Percentiles rank a stretch among this genome's conserved stretches.
phyloP scores from a whole-genome alignment of 2,329 filamentous ascomycete genomes.

The Chalara sp. region DNA sequence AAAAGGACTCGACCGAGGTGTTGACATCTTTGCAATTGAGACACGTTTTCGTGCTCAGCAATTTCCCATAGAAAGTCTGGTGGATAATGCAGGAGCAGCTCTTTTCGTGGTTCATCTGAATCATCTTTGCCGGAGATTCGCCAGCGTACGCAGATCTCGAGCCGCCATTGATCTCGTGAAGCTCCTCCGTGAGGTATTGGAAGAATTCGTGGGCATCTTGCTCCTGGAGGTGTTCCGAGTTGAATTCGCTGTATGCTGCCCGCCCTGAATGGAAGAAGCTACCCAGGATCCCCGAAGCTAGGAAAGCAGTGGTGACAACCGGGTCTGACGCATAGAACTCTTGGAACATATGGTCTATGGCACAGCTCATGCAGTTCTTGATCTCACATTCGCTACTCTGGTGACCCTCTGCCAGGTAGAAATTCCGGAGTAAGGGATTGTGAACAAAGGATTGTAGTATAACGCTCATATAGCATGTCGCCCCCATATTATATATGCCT shows the following conservation, averaged over 20 bases:
- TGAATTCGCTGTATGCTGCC: constrained; percentile 64
- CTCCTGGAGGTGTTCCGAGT: constrained; percentile 73
- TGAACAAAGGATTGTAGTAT: constrained; percentile 90
- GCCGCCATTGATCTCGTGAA: constrained; percentile 71
- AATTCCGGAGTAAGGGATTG: constrained; percentile 86
- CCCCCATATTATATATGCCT: constrained; percentile 95
- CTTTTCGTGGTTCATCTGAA: constrained; percentile 20
- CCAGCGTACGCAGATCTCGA: constrained; percentile 31
- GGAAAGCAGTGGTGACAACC: constrained; percentile 77
- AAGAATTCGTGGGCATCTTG: constrained; percentile 98
- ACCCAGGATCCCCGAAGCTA: constrained; percentile 80
- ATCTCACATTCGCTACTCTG: constrained; percentile 65
- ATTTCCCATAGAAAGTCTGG: constrained; percentile 87
- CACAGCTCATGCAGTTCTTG: constrained; percentile 59
- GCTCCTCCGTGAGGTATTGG: constrained; percentile 86
- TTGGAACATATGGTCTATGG: constrained; percentile 68
- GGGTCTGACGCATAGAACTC: constrained; percentile 61
- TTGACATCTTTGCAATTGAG: constrained; percentile 79
- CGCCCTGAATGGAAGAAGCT: constrained; percentile 84
- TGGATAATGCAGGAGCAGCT: constrained; percentile 85
- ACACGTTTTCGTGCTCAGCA: constrained; percentile 86
- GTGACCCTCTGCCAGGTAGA: constrained; percentile 88
- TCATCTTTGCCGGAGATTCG: constrained; percentile 17
- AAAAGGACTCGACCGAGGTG: constrained; percentile 78
- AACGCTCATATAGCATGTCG: constrained; percentile 97